A percentile compares a stretch with the other conserved stretches of the same genome.
phyloP scores from a whole-genome alignment of 768 basidiomycete genomes.

The Xerocomus brunneocitrinus region DNA sequence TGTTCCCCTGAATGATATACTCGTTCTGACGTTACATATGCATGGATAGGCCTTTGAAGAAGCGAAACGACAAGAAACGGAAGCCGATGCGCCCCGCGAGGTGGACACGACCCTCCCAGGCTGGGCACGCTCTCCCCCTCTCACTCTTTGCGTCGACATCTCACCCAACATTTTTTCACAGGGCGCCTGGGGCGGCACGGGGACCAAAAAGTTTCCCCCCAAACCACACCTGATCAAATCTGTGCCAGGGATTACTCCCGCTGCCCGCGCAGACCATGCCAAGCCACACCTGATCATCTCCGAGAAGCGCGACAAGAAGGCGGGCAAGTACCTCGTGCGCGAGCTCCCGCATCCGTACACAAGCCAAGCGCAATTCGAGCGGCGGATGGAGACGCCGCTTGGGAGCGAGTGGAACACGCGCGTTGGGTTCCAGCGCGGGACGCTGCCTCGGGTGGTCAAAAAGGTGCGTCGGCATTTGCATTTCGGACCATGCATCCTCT shows the following conservation, averaged over 20 bases:
- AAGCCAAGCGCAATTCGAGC: slow-evolving; percentile 88
- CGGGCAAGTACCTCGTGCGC: slow-evolving; percentile 80
- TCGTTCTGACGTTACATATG: background rate
- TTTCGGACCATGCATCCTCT: background rate
- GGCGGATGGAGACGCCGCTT: slow-evolving; percentile 72
- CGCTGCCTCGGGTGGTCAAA: slow-evolving; percentile 80
- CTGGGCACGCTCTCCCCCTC: slow-evolving; percentile 63
- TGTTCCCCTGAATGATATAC: no score
- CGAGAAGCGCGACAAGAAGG: slow-evolving; percentile 94
- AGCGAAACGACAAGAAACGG: slow-evolving; percentile 76
- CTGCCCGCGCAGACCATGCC: slow-evolving; percentile 74
- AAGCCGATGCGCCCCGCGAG: slow-evolving; percentile 80
- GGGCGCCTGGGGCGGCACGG: slow-evolving; percentile 91
- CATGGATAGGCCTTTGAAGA: slow-evolving; percentile 72
- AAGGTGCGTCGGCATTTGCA: slow-evolving; percentile 48
- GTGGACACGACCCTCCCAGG: slow-evolving; percentile 90
- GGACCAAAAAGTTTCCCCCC: slow-evolving; percentile 53
- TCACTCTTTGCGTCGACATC: background rate
- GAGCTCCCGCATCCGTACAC: slow-evolving; percentile 96
- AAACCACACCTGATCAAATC: slow-evolving; percentile 76
- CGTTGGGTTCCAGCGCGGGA: slow-evolving; percentile 76
- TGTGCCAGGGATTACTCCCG: slow-evolving; percentile 75
- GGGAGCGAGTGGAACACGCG: slow-evolving; percentile 94
- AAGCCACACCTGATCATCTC: slow-evolving; percentile 92
- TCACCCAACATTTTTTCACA: slow-evolving; percentile 25